phyloP scores from a whole-genome alignment of 2,329 filamentous ascomycete genomes.

The Zasmidium citrigriseum region DNA sequence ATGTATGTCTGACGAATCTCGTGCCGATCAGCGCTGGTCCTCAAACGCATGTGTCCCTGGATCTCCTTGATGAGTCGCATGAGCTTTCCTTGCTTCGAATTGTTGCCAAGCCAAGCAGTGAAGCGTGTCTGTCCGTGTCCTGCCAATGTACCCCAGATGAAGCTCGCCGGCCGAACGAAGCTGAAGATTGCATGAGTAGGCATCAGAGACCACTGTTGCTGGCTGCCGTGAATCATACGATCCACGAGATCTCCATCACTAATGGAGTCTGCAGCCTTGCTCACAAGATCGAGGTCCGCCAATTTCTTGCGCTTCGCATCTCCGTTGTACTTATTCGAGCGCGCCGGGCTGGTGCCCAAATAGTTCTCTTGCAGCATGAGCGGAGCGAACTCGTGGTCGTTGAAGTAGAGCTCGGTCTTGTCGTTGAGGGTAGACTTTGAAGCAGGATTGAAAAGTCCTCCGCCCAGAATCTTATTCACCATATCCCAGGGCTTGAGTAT shows the following conservation, averaged over 20 bases:
- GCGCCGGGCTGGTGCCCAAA: slow-evolving; percentile 75
- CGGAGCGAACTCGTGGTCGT: slow-evolving; percentile 96
- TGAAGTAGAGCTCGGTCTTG: slow-evolving; percentile 98
- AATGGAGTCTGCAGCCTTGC: slow-evolving; percentile 90
- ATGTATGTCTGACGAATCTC: slow-evolving; percentile 95
- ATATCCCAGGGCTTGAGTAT: slow-evolving; percentile 98
- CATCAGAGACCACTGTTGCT: slow-evolving; percentile 99
- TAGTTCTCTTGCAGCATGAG: slow-evolving; percentile 99
- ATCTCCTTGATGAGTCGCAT: slow-evolving; percentile 86
- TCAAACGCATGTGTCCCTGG: slow-evolving; percentile 93
- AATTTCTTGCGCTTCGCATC: slow-evolving; percentile 65
- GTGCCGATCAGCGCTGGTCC: slow-evolving; percentile 84
- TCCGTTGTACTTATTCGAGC: slow-evolving; percentile 61
- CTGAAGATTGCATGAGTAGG: slow-evolving; percentile 94
- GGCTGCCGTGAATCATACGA: slow-evolving; percentile 95
- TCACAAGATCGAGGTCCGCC: slow-evolving; percentile 82
- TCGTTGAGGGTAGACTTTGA: slow-evolving; percentile 91
- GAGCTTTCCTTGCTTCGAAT: slow-evolving; percentile 78
- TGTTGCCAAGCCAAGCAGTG: slow-evolving; percentile 91
- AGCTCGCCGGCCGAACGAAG: slow-evolving; percentile 88
- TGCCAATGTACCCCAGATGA: slow-evolving; percentile 73
- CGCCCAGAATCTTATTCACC: slow-evolving; percentile 84
- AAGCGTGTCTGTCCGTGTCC: slow-evolving; percentile 70
- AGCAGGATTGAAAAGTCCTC: slow-evolving; percentile 79
- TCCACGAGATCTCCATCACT: slow-evolving; percentile 96